Evolutionary conservation across 805 yeast species (phyloP), one percentile per base, ranked within the genome.

Genomic region (Grigorovia transvaalensis): DNA sequence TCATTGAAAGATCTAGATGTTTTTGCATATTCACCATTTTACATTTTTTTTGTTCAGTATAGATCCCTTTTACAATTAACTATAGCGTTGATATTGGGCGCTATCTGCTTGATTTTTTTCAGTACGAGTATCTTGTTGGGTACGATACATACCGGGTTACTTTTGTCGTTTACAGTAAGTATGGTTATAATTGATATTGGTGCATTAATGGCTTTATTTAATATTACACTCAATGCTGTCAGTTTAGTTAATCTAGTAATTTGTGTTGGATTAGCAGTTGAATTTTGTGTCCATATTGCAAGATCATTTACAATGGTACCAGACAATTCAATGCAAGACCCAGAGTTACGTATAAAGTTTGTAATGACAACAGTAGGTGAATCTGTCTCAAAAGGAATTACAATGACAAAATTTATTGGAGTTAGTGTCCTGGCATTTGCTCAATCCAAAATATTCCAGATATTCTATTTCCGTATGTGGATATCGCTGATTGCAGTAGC

Each of bases 381-480:
- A 1, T 80, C 96, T 0, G 96, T 93, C 0, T 74, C 93, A 54
- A 84, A 88, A 23, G 99, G 99, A 2, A 91, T 91, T 50, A 85
- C 96, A 2, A 63, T 88, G 57, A 93, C 98, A 0, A 91, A 91
- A 63, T 69, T 91, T 20, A 82, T 93, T 58, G 99, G 99, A 1
- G 88, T 91, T 1, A 67, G 76, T 27, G 96, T 91, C 11, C 71
- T 91, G 42, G 95, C 95, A 5, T 89, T 90, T 65, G 88, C 98
- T 0, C 73, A 79, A 56, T 87, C 96, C 18, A 82, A 85, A 65
- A 90, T 91, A 33, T 93, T 91, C 67, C 95, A 88, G 58, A 79
- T 91, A 1, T 91, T 88, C 67, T 91, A 93, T 66, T 91, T 91
- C 74, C 72, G 96, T 54, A 90, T 91, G 96, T 91, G 98, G 98